Evolutionary conservation across 139 green algal species (phyloP).

Genomic region (Asterochloris erici): DNA sequence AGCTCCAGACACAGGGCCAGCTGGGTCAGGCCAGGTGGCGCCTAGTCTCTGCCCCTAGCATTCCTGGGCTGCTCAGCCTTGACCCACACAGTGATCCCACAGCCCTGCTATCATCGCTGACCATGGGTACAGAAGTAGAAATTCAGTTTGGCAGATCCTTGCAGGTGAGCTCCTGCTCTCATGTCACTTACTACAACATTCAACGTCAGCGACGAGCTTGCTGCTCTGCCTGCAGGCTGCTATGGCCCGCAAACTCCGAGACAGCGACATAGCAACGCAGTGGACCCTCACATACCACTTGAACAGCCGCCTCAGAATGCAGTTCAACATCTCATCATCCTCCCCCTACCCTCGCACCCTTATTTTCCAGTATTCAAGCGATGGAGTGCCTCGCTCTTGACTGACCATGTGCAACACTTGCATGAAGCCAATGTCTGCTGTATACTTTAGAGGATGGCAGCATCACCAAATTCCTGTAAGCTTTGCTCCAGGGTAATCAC

Average conservation of each 20-base stretch:
- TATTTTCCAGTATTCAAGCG: constrained; percentile 78
- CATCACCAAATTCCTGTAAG: no score
- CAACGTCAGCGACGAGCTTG: not conserved
- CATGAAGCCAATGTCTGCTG: no score
- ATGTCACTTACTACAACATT: not conserved
- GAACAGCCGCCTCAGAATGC: constrained; percentile 72
- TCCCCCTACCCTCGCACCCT: constrained; percentile 61
- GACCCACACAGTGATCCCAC: constrained; percentile 42
- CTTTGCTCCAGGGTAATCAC: no score
- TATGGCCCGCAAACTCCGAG: constrained; percentile 75
- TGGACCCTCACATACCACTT: constrained; percentile 85
- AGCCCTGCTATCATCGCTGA: constrained; percentile 48
- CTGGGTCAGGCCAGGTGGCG: constrained; percentile 86
- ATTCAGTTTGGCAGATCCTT: constrained; percentile 70
- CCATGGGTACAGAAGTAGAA: constrained; percentile 89
- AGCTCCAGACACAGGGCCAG: constrained; percentile 90
- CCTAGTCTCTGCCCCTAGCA: constrained; percentile 78
- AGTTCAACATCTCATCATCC: constrained; percentile 67
- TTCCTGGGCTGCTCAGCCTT: constrained; percentile 66
- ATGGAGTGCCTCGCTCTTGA: constrained; percentile 25
- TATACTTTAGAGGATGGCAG: no score
- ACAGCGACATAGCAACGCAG: constrained; percentile 70
- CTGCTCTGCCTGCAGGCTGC: constrained; percentile 49
- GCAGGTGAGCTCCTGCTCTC: constrained; percentile 24
- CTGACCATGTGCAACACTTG: no score